phyloP scores from a whole-genome alignment of 2,329 filamentous ascomycete genomes.

The Pseudogymnoascus sp. region DNA sequence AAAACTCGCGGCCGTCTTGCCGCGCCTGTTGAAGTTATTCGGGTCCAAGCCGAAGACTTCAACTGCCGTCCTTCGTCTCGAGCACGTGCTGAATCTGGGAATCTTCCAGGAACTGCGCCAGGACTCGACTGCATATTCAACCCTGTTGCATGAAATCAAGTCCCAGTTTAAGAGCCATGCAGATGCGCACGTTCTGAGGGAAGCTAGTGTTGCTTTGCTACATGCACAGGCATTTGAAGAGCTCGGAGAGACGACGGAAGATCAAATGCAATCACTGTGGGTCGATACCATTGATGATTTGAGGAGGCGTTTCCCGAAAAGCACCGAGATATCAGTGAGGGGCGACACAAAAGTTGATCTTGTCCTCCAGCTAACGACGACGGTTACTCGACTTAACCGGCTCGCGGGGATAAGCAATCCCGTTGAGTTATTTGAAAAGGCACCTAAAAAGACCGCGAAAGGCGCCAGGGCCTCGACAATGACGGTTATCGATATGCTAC shows the following conservation, averaged over 20 bases:
- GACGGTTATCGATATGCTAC: constrained; percentile 59
- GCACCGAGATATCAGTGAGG: constrained; percentile 62
- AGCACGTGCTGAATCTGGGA: constrained; percentile 78
- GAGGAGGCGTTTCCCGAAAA: constrained; percentile 37
- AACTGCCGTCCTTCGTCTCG: constrained; percentile 74
- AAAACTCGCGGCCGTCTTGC: constrained; percentile 70
- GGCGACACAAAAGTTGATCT: constrained; percentile 59
- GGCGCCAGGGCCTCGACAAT: constrained; percentile 33
- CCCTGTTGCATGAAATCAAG: constrained; percentile 81
- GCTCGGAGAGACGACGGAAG: constrained; percentile 75
- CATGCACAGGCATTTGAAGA: constrained; percentile 84
- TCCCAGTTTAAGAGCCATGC: constrained; percentile 92
- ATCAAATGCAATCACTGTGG: constrained; percentile 76
- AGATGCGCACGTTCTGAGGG: constrained; percentile 73
- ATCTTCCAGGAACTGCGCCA: constrained; percentile 84
- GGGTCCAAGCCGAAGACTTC: constrained; percentile 83
- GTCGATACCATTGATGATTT: constrained; percentile 72
- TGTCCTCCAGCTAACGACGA: constrained; percentile 64
- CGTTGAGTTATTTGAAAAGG: constrained; percentile 64
- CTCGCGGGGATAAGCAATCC: constrained; percentile 74
- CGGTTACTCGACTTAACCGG: constrained; percentile 71
- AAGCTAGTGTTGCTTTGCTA: constrained; percentile 74
- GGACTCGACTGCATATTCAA: constrained; percentile 70
- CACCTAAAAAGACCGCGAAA: constrained; percentile 34
- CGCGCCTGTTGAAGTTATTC: constrained; percentile 83